A percentile compares a stretch with the other conserved stretches of the same genome.
These are phyloP conservation scores for Saccharomycopsis oosterbeekiorum DNA, from an alignment of 805 yeast species.

Conservation along the genomic window DNA sequence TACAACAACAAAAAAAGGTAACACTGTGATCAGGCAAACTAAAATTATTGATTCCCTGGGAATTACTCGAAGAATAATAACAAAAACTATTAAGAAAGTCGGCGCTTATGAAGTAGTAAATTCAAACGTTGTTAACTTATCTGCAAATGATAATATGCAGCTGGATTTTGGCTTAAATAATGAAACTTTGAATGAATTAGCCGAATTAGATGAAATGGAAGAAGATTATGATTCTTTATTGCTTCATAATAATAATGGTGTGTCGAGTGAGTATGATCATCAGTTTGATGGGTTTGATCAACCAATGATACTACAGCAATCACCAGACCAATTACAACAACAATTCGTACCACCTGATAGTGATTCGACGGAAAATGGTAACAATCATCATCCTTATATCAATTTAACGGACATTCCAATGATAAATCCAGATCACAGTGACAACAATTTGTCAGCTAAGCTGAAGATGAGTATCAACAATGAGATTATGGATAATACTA, in stretches of 20 bases:
- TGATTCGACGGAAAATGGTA: neutral
- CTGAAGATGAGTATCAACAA: neutral
- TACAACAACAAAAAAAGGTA: slow-evolving; percentile 14
- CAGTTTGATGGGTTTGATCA: slow-evolving; percentile 18
- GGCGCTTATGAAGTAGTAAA: slow-evolving; percentile 18
- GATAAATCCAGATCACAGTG: neutral
- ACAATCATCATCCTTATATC: neutral
- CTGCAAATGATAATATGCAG: neutral
- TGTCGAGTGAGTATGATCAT: neutral
- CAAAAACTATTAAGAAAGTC: slow-evolving; percentile 13
- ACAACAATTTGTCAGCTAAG: neutral
- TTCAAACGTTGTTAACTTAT: slow-evolving; percentile 14
- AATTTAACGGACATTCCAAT: neutral
- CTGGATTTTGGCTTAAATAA: neutral
- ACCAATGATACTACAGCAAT: neutral
- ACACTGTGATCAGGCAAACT: slow-evolving; percentile 11
- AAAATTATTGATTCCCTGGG: slow-evolving; percentile 15
- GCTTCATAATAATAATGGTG: neutral
- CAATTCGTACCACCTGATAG: neutral
- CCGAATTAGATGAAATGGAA: slow-evolving; percentile 12
- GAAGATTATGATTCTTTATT: slow-evolving; percentile 6
- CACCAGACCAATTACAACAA: neutral
- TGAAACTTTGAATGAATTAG: slow-evolving; percentile 9
- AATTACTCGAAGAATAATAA: slow-evolving; percentile 13
- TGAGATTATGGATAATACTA: neutral